phyloP scores from a whole-genome alignment of 257 asterid genomes.

The Nicotiana attenuata region DNA sequence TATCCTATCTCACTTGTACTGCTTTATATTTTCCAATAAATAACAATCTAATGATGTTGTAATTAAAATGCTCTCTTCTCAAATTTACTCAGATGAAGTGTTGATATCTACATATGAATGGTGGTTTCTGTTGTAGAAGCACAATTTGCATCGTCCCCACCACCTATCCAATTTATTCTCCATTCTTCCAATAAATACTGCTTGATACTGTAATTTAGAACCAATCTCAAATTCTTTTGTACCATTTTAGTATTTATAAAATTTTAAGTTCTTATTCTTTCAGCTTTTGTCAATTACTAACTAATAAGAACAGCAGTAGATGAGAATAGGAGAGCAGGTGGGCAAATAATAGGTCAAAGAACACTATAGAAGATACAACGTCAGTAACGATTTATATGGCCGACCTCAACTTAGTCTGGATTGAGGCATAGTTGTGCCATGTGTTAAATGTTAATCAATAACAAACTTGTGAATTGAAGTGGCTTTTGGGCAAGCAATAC shows the following conservation, averaged over 20 bases:
- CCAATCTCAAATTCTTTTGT: not conserved
- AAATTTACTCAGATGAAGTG: not conserved
- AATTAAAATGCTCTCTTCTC: not conserved
- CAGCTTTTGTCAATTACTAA: not conserved
- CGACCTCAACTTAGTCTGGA: too few species aligned
- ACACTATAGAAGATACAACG: too few species aligned
- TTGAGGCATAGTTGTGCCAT: too few species aligned
- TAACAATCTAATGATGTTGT: not conserved
- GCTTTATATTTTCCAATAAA: slow-evolving; percentile 33
- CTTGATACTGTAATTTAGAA: not conserved
- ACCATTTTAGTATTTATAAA: not conserved
- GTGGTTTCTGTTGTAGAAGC: not conserved
- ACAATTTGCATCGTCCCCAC: too few species aligned
- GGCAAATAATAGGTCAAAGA: too few species aligned
- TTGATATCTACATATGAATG: not conserved
- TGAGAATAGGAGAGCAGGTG: not conserved
- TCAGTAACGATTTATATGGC: too few species aligned
- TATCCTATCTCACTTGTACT: slow-evolving; percentile 45
- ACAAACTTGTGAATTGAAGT: too few species aligned
- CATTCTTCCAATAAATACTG: not conserved
- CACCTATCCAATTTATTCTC: not conserved
- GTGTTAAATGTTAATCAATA: too few species aligned
- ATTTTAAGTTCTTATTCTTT: not conserved
- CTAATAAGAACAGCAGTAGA: not conserved
- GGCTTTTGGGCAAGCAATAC: too few species aligned